These are phyloP conservation scores for Phaeoacremonium minimum DNA, from an alignment of 2,329 filamentous ascomycete species.

Conservation along the genomic window DNA sequence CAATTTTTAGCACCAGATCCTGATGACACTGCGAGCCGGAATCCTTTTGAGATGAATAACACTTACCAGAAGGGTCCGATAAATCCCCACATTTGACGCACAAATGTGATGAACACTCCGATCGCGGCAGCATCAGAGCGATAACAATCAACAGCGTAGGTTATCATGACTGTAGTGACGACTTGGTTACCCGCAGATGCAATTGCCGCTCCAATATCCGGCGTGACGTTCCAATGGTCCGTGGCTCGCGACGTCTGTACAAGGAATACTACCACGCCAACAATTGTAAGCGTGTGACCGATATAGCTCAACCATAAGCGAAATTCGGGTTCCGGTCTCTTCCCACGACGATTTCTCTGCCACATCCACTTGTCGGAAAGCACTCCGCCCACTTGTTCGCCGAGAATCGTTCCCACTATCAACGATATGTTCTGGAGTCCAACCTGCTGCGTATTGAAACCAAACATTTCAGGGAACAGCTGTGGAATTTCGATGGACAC, in stretches of 20 bases:
- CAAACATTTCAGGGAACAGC: constrained; percentile 49
- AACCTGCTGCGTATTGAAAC: constrained; percentile 51
- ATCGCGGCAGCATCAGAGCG: constrained; percentile 46
- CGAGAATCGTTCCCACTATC: constrained; percentile 52
- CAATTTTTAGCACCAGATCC: constrained; percentile 16
- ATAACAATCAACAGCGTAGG: constrained; percentile 57
- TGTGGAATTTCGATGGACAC: constrained; percentile 56
- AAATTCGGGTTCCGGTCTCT: constrained; percentile 38
- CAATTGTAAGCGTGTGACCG: constrained; percentile 44
- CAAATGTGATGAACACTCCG: constrained; percentile 54
- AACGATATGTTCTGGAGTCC: constrained; percentile 54
- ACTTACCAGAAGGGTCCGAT: constrained; percentile 31
- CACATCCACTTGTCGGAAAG: constrained; percentile 50
- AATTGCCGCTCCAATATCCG: constrained; percentile 48
- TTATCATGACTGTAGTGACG: constrained; percentile 55
- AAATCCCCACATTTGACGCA: constrained; percentile 50
- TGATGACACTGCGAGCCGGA: not conserved
- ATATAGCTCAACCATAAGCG: constrained; percentile 54
- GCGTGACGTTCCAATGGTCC: constrained; percentile 50
- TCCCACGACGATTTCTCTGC: constrained; percentile 19
- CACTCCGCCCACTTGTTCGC: constrained; percentile 53
- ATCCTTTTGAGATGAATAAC: not conserved
- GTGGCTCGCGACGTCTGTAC: constrained; percentile 41
- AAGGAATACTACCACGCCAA: constrained; percentile 49
- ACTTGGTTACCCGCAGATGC: constrained; percentile 54